phyloP scores from a whole-genome alignment of 148 eudicot species.

The Fagopyrum homotropicum region DNA sequence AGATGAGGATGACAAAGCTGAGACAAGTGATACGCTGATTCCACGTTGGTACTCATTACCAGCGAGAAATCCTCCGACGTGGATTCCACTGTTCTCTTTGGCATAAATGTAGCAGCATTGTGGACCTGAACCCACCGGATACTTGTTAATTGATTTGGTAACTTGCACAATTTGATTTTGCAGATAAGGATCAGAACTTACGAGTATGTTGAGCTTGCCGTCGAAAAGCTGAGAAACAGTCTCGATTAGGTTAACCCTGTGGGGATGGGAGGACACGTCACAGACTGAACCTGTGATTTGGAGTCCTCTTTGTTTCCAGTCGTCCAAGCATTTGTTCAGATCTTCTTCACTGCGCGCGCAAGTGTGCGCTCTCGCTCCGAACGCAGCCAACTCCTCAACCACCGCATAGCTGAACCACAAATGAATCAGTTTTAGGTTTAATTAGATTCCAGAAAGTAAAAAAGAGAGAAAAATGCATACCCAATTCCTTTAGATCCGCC shows the following conservation, averaged over 20 bases:
- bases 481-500: slow-evolving; percentile 96
- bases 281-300: slow-evolving; percentile 64
- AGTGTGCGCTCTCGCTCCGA: slow-evolving; percentile 68
- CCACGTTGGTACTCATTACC: slow-evolving; percentile 39
- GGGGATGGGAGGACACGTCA: slow-evolving; percentile 44
- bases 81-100: slow-evolving; percentile 24
- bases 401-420: slow-evolving; percentile 43
- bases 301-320: slow-evolving; percentile 60
- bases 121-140: slow-evolving; percentile 29
- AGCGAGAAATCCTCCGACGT: slow-evolving; percentile 27
- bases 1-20: slow-evolving; percentile 56
- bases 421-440: background rate
- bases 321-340: slow-evolving; percentile 53
- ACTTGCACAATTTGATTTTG: no score
- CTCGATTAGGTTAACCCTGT: slow-evolving; percentile 42
- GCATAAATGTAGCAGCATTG: slow-evolving; percentile 29
- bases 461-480: slow-evolving; percentile 18
- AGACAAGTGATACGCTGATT: slow-evolving; percentile 42
- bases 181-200: slow-evolving; percentile 23
- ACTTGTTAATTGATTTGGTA: no score
- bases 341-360: slow-evolving; percentile 71
- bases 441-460: background rate
- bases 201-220: slow-evolving; percentile 85
- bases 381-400: slow-evolving; percentile 66
- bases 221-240: slow-evolving; percentile 48